A percentile compares a stretch with the other conserved stretches of the same genome.
Evolutionary conservation across 2,329 filamentous ascomycete species (phyloP).

Genomic region (Aspergillus piperis): DNA sequence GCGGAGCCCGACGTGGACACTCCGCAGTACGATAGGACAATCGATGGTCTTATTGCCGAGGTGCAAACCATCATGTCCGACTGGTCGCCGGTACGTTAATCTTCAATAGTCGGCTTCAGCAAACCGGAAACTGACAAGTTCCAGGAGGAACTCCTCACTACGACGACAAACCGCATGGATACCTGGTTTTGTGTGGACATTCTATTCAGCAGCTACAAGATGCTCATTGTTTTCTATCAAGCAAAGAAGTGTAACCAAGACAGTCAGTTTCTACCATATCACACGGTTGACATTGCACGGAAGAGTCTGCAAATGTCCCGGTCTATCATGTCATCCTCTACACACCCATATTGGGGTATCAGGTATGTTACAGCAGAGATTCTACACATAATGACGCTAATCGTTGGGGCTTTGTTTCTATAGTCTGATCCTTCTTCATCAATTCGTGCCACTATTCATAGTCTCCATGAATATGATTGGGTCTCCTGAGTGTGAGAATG

Average conservation of each 20-base stretch:
- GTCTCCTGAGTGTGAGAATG: background rate
- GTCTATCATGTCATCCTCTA: background rate
- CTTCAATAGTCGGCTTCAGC: no score
- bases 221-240: constrained; percentile 23
- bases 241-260: constrained; percentile 16
- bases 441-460: constrained; percentile 19
- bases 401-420: background rate
- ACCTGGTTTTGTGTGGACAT: constrained; percentile 22
- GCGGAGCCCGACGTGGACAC: background rate
- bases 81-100: constrained; percentile 16
- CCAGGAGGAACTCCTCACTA: constrained; percentile 17
- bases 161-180: constrained; percentile 18
- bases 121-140: background rate
- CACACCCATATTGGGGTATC: constrained; percentile 8
- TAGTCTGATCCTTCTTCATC: constrained; percentile 20
- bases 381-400: background rate
- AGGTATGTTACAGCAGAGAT: background rate
- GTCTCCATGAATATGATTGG: constrained; percentile 16
- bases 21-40: constrained; percentile 3
- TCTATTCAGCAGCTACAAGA: constrained; percentile 21
- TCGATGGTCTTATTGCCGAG: constrained; percentile 16
- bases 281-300: constrained; percentile 15
- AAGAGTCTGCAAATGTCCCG: constrained; percentile 9
- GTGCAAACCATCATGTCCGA: constrained; percentile 18
- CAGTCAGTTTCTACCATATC: constrained; percentile 7